Percentiles rank a stretch among this genome's conserved stretches.
Conservation (phyloP, 306 rosid species). For the Inga oerstediana region DNA sequence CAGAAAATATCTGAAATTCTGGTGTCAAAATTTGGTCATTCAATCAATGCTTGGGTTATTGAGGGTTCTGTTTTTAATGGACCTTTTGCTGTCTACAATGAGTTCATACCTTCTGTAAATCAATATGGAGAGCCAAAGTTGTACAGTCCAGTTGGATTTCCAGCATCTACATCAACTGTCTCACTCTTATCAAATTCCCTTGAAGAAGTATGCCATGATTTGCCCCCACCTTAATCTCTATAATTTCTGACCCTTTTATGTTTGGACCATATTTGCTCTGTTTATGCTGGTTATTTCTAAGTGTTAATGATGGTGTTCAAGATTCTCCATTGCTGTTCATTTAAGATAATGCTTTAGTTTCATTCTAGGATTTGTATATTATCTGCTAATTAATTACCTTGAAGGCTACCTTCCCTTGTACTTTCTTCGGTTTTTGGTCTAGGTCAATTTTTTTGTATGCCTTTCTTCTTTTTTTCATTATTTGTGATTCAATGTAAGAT, state of each 20-base stretch:
- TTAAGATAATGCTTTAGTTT: background rate
- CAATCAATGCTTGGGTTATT: no score
- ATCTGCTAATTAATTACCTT: background rate
- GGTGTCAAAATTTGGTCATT: no score
- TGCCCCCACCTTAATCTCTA: background rate
- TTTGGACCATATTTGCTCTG: background rate
- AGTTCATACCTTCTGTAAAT: no score
- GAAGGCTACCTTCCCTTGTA: background rate
- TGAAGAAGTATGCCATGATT: background rate
- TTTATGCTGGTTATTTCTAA: background rate
- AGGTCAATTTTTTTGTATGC: background rate
- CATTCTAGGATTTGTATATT: constrained; percentile 1
- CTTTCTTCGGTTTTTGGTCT: background rate
- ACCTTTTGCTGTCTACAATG: no score
- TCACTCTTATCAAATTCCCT: no score
- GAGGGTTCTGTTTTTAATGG: no score
- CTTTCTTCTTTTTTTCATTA: background rate
- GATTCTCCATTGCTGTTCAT: background rate
- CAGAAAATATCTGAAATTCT: no score
- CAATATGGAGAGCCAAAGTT: no score
- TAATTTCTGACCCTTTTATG: background rate
- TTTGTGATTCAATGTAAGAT: background rate
- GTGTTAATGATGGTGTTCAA: background rate
- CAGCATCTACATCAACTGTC: no score
- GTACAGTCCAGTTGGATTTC: no score